Base-by-base conservation (phyloP, 805 yeast species). In the Clavispora asparagi region DNA sequence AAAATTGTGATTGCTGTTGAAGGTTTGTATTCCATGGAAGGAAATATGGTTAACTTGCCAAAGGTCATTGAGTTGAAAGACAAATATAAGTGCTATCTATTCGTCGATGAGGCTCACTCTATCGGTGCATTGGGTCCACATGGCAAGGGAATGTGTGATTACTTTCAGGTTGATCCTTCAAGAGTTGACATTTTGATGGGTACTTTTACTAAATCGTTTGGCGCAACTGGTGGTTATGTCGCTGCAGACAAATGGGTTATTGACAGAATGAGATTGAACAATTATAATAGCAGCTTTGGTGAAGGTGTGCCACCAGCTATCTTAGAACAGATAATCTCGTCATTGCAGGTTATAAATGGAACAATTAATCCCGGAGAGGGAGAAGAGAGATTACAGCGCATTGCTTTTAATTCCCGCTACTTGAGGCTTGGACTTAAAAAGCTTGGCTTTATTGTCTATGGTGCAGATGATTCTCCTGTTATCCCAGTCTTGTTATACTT, bases 181-280 rank as follows among this genome's bases (percentile, higher is more conserved):
- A 79, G 79, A 39, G 74, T 94, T 47, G 99, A 94, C 68, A 71
- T 94, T 51, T 69, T 94, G 54, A 94, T 94, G 99, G 99, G 99
- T 42, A 94, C 99, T 7, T 79, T 94, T 47, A 95, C 99, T 43
- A 94, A 94, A 68, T 88, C 97, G 1, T 94, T 94, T 65, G 99
- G 99, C 63, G 98, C 99, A 14, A 89, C 98, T 37, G 99, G 99
- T 61, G 99, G 99, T 40, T 94, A 94, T 63, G 72, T 94, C 52
- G 92, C 96, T n/a, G 95, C 85, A 40, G 75, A 75, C 52, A 76
- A 81, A 59, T 69, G 66, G 41, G 68, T 88, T 29, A 84, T 92
- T 42, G 91, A 89, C 57, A 78, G 83, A 57, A 71, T 94, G 51
- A 81, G 91, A 67, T 57, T 86, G 36, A 83, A 81, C 57, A 80